Conservation (phyloP, 495 filamentous ascomycete genomes). For the Letharia lupina region DNA sequence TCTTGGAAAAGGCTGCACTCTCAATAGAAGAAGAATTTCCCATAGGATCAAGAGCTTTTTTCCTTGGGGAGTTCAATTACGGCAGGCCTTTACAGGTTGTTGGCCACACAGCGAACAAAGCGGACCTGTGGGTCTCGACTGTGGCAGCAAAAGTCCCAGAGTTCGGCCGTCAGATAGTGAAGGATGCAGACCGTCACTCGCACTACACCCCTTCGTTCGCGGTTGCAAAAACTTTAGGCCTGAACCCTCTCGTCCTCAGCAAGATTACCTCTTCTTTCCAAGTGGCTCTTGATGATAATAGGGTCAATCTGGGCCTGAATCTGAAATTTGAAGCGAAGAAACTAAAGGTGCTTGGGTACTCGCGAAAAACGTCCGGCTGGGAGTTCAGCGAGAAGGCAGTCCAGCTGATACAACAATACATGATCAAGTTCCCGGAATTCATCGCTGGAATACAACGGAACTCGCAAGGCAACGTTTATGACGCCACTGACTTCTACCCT, state of each 20-base stretch:
- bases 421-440: slow-evolving; percentile 90
- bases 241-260: slow-evolving; percentile 82
- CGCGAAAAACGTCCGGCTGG: slow-evolving; percentile 80
- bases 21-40: slow-evolving; percentile 92
- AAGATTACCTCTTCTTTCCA: slow-evolving; percentile 93
- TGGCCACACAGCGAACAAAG: slow-evolving; percentile 63
- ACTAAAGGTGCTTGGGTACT: slow-evolving; percentile 93
- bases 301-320: slow-evolving; percentile 87
- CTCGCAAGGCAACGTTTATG: slow-evolving; percentile 61
- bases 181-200: slow-evolving; percentile 52
- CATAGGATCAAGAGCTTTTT: slow-evolving; percentile 71
- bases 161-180: slow-evolving; percentile 67
- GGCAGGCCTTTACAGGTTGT: slow-evolving; percentile 79
- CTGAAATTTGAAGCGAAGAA: slow-evolving; percentile 94
- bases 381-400: slow-evolving; percentile 87
- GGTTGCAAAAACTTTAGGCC: slow-evolving; percentile 68
- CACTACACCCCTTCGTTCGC: slow-evolving; percentile 80
- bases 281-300: slow-evolving; percentile 66
- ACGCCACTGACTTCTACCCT: slow-evolving; percentile 81
- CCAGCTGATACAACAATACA: slow-evolving; percentile 73
- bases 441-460: slow-evolving; percentile 76
- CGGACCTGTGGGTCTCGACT: slow-evolving; percentile 64
- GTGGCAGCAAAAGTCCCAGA: slow-evolving; percentile 64
- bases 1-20: slow-evolving; percentile 77
- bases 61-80: slow-evolving; percentile 91